Evolutionary conservation across 805 yeast species (phyloP).

Genomic region (Schizosaccharomyces lindneri): DNA sequence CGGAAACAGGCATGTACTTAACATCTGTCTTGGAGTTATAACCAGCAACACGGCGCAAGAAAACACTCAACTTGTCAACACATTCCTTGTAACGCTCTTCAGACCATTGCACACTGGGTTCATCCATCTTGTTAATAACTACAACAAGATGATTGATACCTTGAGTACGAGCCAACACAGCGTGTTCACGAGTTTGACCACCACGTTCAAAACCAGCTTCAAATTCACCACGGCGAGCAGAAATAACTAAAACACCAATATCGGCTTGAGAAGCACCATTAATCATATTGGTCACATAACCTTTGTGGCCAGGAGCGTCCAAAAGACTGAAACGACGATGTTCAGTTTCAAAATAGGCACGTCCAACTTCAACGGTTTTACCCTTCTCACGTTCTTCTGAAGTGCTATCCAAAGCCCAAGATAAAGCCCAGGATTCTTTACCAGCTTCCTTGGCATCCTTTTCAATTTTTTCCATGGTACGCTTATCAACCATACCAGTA

Average conservation of each 20-base stretch:
- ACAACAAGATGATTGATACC: conserved; percentile 73
- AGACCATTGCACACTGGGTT: conserved; percentile 88
- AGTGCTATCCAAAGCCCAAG: conserved; percentile 99
- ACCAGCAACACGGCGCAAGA: conserved; percentile 64
- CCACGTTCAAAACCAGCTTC: conserved; percentile 98
- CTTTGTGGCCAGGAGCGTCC: conserved; percentile 98
- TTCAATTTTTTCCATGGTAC: conserved; percentile 94
- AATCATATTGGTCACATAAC: conserved; percentile 97
- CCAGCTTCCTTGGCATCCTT: conserved; percentile 98
- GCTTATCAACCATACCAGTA: conserved; percentile 94
- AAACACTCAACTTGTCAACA: conserved; percentile 50
- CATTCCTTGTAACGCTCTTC: conserved; percentile 91
- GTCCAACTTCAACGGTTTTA: conserved; percentile 96
- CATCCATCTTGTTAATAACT: conserved; percentile 96
- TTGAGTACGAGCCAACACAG: conserved; percentile 67
- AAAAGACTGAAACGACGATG: conserved; percentile 91
- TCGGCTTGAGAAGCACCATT: conserved; percentile 99
- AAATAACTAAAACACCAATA: conserved; percentile 86
- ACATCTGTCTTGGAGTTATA: conserved; percentile 67
- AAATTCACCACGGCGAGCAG: conserved; percentile 97
- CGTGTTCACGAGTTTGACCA: conserved; percentile 97
- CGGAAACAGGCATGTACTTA: conserved; percentile 88
- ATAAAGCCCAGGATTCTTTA: conserved; percentile 97
- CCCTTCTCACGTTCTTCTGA: conserved; percentile 97
- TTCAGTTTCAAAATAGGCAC: conserved; percentile 91